phyloP scores from a whole-genome alignment of 139 green algal species.

The Pleodorina starrii region DNA sequence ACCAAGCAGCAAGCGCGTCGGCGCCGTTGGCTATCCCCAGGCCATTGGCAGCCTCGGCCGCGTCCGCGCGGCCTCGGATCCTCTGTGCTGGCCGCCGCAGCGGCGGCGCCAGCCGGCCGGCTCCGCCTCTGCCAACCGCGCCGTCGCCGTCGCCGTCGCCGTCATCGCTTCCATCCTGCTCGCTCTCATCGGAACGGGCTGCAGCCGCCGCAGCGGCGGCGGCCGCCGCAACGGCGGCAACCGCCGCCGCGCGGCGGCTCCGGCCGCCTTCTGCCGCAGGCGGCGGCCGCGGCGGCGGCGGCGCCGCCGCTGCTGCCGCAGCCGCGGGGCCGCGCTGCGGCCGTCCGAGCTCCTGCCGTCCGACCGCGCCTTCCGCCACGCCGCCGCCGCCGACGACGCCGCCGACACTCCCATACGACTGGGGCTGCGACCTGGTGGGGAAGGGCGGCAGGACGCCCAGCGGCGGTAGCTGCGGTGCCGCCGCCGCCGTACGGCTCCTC shows the following conservation, averaged over 20 bases:
- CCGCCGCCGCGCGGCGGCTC: slow-evolving; percentile 21
- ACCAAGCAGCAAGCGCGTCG: too few relatives aligned
- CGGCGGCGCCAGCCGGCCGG: too few relatives aligned
- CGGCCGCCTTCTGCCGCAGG: not conserved
- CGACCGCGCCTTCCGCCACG: not conserved
- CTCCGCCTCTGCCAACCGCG: too few relatives aligned
- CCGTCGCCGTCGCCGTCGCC: not conserved
- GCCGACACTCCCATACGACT: not conserved
- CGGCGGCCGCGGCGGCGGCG: not conserved
- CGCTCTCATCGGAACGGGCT: not conserved
- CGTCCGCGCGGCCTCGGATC: not conserved
- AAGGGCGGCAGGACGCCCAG: not conserved
- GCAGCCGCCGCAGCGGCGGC: not conserved
- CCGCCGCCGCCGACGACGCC: not conserved
- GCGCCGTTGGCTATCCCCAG: too few relatives aligned
- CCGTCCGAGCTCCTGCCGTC: not conserved
- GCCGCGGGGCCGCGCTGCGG: not conserved
- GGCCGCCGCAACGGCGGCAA: not conserved
- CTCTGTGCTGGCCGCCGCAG: not conserved
- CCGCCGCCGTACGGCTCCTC: not conserved
- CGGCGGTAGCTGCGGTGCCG: not conserved
- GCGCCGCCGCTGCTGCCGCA: not conserved
- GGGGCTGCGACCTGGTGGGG: not conserved
- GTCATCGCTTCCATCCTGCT: not conserved
- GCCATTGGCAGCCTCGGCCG: too few relatives aligned